Evolutionary conservation across 371 early-diverging fungal genomes (phyloP).

Genomic region (Mucor piriformis): DNA sequence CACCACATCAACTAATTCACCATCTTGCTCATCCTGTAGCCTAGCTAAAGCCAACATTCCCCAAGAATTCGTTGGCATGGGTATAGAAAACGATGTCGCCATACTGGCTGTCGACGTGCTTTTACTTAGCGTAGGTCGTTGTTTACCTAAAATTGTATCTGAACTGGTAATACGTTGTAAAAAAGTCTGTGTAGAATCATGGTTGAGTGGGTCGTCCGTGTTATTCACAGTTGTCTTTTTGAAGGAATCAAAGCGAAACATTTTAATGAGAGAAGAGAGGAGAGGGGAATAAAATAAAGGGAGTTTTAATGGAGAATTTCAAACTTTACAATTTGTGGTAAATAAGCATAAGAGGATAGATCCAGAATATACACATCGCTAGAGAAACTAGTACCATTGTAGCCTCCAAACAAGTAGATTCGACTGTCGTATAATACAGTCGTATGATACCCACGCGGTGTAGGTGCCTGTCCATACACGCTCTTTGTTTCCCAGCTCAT

Average conservation of each 20-base stretch:
- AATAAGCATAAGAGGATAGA: constrained; percentile 74
- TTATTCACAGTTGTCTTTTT: constrained; percentile 5
- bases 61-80: constrained; percentile 55
- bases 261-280: constrained; percentile 1
- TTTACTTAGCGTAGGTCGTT: not conserved
- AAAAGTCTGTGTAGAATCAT: constrained; percentile 11
- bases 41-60: constrained; percentile 47
- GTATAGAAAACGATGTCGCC: constrained; percentile 41
- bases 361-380: constrained; percentile 82
- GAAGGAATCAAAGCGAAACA: constrained; percentile 45
- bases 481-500: constrained; percentile 81
- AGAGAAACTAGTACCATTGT: constrained; percentile 78
- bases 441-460: constrained; percentile 86
- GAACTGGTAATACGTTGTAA: constrained; percentile 38
- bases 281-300: constrained; percentile 4
- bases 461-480: constrained; percentile 73
- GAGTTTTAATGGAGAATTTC: constrained; percentile 46
- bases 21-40: constrained; percentile 35
- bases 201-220: not conserved
- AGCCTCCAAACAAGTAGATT: constrained; percentile 84
- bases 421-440: constrained; percentile 78
- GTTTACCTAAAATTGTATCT: constrained; percentile 23
- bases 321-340: constrained; percentile 69
- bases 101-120: constrained; percentile 1
- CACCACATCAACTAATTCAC: constrained; percentile 46